Base-by-base conservation (phyloP, 352 stramenopile genomes). In the Phytophthora pinifolia region DNA sequence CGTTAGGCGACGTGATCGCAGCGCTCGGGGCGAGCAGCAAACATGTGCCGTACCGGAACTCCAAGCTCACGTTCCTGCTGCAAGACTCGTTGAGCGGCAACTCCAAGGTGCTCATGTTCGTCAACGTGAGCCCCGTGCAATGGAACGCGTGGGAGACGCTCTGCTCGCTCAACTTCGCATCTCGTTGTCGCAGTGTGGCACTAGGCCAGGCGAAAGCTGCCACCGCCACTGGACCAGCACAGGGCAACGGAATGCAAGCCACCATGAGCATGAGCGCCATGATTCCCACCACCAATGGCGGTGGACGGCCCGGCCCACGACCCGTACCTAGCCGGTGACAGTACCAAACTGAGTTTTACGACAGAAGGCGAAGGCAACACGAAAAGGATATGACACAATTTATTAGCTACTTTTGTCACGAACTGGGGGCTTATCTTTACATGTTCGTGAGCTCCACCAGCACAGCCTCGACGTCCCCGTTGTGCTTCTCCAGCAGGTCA, bases 1-100 rank as follows among this genome's bases (percentile, higher is more conserved):
- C 89, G 6, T 74, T 99, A 7, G 96, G 95, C 6, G 84, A 98
- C 55, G 96, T 99, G 38, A 98, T 99, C 51, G 80, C 94, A 9
- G 88, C 94, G 7, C 79, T 98, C 8, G 85, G 70, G 8, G 65
- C 72, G 1, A 79, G 70, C 39, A 93, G 70, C 54, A 95, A 98
- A 61, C 94, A 99, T 70, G 87, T 99, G 14, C 96, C 94, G 13
- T 99, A 98, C 60, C 86, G 96, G 15, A 96, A 99, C 70, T 98
- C 88, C 8, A 99, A 98, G 67, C 83, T 98, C 20, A 97, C 86
- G 37, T 96, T 93, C 59, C 36, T 96, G 47, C 65, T 96, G 10
- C 83, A 95, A 64, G 83, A 94, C 39, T 92, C 72, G 15, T 57
- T 94, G 8, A 88, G 79, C 58, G 83, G 80, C 9, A 88, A 84